Conservation (phyloP, 768 basidiomycete genomes). For the Kwoniella dejecticola region DNA sequence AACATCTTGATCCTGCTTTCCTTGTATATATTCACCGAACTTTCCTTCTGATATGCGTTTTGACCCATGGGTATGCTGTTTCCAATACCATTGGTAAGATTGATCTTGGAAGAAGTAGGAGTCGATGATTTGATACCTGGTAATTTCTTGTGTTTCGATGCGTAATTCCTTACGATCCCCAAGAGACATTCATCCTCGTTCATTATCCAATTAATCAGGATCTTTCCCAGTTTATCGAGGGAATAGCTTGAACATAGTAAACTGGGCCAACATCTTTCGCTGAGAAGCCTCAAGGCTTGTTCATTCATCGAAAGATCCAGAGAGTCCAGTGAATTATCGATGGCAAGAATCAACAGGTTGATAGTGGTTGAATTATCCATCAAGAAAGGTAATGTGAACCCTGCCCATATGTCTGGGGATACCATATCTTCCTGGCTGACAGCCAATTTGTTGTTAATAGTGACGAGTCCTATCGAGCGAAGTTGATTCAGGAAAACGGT, state of each 20-base stretch:
- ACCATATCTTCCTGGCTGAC: neutral
- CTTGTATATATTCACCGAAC: slow-evolving; percentile 68
- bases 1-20: slow-evolving; percentile 64
- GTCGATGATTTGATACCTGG: slow-evolving; percentile 64
- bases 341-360: slow-evolving; percentile 69
- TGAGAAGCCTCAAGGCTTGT: slow-evolving; percentile 69
- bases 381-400: slow-evolving; percentile 70
- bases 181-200: slow-evolving; percentile 68
- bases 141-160: slow-evolving; percentile 63
- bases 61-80: neutral
- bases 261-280: slow-evolving; percentile 72
- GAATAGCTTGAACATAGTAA: slow-evolving; percentile 73
- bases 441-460: slow-evolving; percentile 25
- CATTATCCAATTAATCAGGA: slow-evolving; percentile 70
- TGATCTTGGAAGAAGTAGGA: neutral
- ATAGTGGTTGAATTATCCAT: slow-evolving; percentile 73
- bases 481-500: slow-evolving; percentile 65
- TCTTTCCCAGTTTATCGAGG: slow-evolving; percentile 64
- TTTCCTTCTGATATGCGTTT: neutral
- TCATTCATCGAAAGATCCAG: slow-evolving; percentile 75
- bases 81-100: neutral
- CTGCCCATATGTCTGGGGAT: slow-evolving; percentile 57
- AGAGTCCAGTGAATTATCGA: slow-evolving; percentile 71
- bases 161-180: slow-evolving; percentile 67
- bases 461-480: slow-evolving; percentile 63